These are phyloP conservation scores for Hypoxylon sp. DNA, from an alignment of 2,329 filamentous ascomycete genomes.

Conservation along the genomic window DNA sequence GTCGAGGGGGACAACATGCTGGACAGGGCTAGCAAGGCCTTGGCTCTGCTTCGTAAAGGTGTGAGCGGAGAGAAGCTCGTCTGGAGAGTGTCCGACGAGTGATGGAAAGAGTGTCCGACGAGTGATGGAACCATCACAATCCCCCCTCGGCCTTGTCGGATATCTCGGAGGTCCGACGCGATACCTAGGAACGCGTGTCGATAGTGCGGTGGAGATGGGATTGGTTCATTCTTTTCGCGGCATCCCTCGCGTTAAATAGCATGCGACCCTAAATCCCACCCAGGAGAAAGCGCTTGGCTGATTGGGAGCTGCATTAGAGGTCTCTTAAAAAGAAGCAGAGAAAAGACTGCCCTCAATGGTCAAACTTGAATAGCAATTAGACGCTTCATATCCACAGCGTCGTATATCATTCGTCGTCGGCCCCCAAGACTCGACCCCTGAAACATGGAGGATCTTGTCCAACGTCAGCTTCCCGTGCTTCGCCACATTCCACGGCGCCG, in stretches of 20 bases:
- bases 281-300: background rate
- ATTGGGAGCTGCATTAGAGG: background rate
- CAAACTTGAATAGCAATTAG: background rate
- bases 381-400: conserved; percentile 20
- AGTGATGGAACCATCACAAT: conserved; percentile 14
- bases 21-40: conserved; percentile 51
- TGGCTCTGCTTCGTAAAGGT: conserved; percentile 48
- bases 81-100: conserved; percentile 45
- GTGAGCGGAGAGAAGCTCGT: conserved; percentile 54
- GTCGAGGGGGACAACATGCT: conserved; percentile 51
- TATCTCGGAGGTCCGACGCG: background rate
- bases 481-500: conserved; percentile 20
- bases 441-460: conserved; percentile 29
- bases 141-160: background rate
- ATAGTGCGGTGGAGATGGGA: background rate
- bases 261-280: background rate
- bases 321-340: background rate
- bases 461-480: conserved; percentile 28
- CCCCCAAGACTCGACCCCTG: conserved; percentile 19
- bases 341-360: background rate
- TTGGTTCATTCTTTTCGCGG: background rate
- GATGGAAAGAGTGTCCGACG: conserved; percentile 39
- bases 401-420: conserved; percentile 19
- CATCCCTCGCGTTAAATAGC: background rate
- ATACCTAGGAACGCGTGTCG: background rate